Conservation (phyloP, 305 asterid species). For the Fraxinus platypoda region DNA sequence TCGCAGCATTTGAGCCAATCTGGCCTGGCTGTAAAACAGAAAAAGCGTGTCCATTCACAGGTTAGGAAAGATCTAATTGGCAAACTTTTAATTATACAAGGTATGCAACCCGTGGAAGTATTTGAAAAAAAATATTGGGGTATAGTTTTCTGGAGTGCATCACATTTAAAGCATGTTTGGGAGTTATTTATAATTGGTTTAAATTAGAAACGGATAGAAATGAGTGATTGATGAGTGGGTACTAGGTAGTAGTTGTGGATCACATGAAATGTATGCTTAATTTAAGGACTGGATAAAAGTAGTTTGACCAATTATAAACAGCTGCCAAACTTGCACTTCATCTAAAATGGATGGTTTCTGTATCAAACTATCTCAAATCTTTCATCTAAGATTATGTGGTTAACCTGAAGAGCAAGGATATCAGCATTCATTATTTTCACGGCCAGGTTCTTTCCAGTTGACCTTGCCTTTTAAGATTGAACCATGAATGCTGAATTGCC, state of each 20-base stretch:
- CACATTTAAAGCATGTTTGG: neutral
- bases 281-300: too few species aligned
- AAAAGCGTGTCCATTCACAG: constrained; percentile 81
- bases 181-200: neutral
- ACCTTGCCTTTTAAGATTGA: neutral
- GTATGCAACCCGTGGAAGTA: neutral
- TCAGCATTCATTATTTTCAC: neutral
- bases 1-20: constrained; percentile 66
- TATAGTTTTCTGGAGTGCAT: neutral
- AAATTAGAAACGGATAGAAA: neutral
- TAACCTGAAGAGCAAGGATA: neutral
- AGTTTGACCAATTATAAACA: neutral
- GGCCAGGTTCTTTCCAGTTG: neutral
- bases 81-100: constrained; percentile 6
- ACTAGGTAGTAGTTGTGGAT: too few species aligned
- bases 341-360: neutral
- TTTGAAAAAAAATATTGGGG: neutral
- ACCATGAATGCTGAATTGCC: neutral
- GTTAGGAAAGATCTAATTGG: constrained; percentile 36
- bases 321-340: neutral
- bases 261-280: too few species aligned
- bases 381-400: neutral
- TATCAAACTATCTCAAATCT: neutral
- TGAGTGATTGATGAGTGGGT: neutral
- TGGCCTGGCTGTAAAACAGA: constrained; percentile 60